These are phyloP conservation scores for Claviceps citrina DNA, from an alignment of 2,329 filamentous ascomycete genomes.

Conservation along the genomic window DNA sequence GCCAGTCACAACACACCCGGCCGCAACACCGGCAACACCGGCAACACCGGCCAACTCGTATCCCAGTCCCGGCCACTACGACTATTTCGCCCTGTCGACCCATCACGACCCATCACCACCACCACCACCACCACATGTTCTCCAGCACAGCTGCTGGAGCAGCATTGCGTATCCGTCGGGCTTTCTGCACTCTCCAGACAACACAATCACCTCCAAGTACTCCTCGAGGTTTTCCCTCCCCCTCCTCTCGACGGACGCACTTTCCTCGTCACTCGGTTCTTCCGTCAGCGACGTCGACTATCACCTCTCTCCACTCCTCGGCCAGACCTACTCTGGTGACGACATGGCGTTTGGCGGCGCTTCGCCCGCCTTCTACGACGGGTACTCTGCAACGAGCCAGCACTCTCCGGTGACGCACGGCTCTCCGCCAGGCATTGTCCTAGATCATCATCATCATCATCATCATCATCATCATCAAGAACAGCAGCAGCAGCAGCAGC, in stretches of 20 bases:
- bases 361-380: conserved; percentile 42
- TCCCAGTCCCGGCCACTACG: conserved; percentile 22
- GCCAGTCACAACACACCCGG: conserved; percentile 10
- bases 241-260: conserved; percentile 32
- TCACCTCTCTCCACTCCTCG: conserved; percentile 44
- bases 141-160: conserved; percentile 31
- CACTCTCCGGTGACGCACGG: conserved; percentile 40
- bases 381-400: conserved; percentile 32
- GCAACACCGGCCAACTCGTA: conserved; percentile 31
- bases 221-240: conserved; percentile 30
- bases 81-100: conserved; percentile 35
- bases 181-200: conserved; percentile 19
- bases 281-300: conserved; percentile 49
- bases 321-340: conserved; percentile 40
- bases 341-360: conserved; percentile 41
- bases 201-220: conserved; percentile 22
- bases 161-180: conserved; percentile 31
- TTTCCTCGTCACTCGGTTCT: conserved; percentile 42
- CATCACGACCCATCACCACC: conserved; percentile 28
- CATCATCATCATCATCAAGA: too few relatives aligned
- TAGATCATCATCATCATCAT: conserved; percentile 27
- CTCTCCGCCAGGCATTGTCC: conserved; percentile 38
- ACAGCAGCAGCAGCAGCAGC: too few relatives aligned
- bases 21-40: too few relatives aligned
- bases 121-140: conserved; percentile 23